These are phyloP conservation scores for Chenopodium berlandieri DNA, from an alignment of 148 eudicot genomes.

Conservation along the genomic window DNA sequence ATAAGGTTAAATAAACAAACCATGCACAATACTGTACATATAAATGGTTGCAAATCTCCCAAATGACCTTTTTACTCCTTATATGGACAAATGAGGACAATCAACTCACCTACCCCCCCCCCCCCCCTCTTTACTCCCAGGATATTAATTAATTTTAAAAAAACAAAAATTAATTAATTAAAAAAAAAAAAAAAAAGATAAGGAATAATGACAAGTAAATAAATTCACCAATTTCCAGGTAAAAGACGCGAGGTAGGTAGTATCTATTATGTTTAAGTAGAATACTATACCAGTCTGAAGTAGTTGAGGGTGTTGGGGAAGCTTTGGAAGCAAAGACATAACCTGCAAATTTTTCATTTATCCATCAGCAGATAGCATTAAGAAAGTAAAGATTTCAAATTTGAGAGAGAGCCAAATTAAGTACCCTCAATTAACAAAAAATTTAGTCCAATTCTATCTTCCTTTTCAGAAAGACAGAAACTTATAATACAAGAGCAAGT, in stretches of 20 bases:
- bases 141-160: background rate
- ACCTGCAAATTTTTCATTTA: constrained; percentile 44
- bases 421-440: background rate
- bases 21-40: background rate
- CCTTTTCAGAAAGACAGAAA: background rate
- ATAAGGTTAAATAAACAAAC: background rate
- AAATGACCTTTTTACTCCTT: background rate
- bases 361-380: constrained; percentile 5
- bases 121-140: background rate
- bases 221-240: background rate
- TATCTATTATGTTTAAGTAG: background rate
- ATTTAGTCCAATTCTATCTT: background rate
- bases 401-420: background rate
- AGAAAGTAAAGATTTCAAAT: background rate
- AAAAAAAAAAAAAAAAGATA: background rate
- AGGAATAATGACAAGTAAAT: background rate
- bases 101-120: background rate
- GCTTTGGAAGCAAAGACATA: constrained; percentile 80
- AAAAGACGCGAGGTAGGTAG: background rate
- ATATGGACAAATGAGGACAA: background rate
- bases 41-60: background rate
- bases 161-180: no score
- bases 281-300: constrained; percentile 70
- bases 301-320: constrained; percentile 92
- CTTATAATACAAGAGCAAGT: background rate